Base-by-base conservation (phyloP, 495 filamentous ascomycete species). In the Hypoxylon intermedium region DNA sequence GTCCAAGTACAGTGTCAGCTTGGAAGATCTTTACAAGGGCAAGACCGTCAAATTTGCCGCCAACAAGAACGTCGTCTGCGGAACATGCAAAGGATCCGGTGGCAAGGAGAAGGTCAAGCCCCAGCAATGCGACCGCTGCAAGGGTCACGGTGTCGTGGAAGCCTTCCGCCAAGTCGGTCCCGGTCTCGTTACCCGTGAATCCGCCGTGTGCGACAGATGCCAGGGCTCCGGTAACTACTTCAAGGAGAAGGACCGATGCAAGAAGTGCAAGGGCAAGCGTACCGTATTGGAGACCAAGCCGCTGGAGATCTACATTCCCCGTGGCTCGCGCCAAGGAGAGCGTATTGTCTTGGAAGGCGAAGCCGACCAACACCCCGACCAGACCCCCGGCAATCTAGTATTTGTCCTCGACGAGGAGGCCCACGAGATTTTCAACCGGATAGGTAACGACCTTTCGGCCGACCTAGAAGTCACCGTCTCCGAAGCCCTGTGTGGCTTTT, bases 11-110 rank as follows among this genome's bases (percentile, higher is more conserved):
- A 86, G 91, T 68, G 89, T 97, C 53, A 89, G 83, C 9, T 75
- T 98, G 52, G 94, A 97, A 70, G 93, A 98, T 66, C 80, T 98
- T 19, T 98, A 97, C 77, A 97, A 96, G 81, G 94, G 94, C 60
- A 97, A 98, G 83, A 97, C 94, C 1, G 93, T 94, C 61, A 93
- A 93, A 74, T 95, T 98, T 74, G 85, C 89, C 19, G 93, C 89
- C 72, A 92, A 88, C 64, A 96, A 97, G 80, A 93, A 96, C 60
- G 82, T 97, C 56, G 81, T 97, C 53, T 98, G 94, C 75, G 79
- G 79, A 51, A 79, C 83, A 61, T 98, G 94, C 80, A 91, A 93
- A 69, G 94, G 94, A 13, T 85, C 81, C 46, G 94, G 94, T 21
- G 94, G 92, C 40, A 98, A 97, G 74, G 89, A 93, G 41, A 92